Conservation (phyloP, 1,284 basidiomycete genomes). For the Microbotryum silenes-acaulis region DNA sequence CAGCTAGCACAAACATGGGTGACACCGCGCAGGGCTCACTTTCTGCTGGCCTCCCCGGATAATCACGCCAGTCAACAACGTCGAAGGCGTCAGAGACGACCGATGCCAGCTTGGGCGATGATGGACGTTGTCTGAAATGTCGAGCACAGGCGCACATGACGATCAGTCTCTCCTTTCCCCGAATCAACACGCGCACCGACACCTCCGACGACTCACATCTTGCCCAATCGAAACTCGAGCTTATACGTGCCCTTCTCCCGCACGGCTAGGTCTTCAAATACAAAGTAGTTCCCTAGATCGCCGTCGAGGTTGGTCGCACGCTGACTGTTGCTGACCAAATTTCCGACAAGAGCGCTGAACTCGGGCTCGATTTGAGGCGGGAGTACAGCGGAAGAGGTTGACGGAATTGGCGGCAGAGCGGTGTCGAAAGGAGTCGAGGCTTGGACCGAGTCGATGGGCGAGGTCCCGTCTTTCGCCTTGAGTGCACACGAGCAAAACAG, state of each 20-base stretch:
- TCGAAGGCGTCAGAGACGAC: constrained; percentile 66
- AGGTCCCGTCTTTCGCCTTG: constrained; percentile 50
- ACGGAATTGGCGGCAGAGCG: constrained; percentile 29
- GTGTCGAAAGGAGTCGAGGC: too few relatives aligned
- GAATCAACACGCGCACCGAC: not conserved
- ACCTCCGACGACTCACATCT: constrained; percentile 53
- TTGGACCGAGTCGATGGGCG: constrained; percentile 30
- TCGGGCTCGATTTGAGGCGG: constrained; percentile 45
- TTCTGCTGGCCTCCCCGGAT: constrained; percentile 50
- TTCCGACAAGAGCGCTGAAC: constrained; percentile 57
- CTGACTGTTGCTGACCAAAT: constrained; percentile 68
- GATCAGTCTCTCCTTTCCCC: constrained; percentile 4
- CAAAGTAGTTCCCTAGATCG: constrained; percentile 67
- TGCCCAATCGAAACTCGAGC: constrained; percentile 64
- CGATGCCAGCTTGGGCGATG: constrained; percentile 51
- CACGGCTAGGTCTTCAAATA: constrained; percentile 83
- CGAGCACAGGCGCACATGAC: constrained; percentile 7
- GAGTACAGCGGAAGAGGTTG: constrained; percentile 39
- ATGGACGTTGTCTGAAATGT: constrained; percentile 7
- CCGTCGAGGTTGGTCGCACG: constrained; percentile 59
- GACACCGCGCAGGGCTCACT: constrained; percentile 4
- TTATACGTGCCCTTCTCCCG: constrained; percentile 65
- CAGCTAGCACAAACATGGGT: not conserved
- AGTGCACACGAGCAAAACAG: constrained; percentile 32
- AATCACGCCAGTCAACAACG: constrained; percentile 60